Conservation (phyloP, 2,329 filamentous ascomycete genomes). For the Coniochaeta sp. region DNA sequence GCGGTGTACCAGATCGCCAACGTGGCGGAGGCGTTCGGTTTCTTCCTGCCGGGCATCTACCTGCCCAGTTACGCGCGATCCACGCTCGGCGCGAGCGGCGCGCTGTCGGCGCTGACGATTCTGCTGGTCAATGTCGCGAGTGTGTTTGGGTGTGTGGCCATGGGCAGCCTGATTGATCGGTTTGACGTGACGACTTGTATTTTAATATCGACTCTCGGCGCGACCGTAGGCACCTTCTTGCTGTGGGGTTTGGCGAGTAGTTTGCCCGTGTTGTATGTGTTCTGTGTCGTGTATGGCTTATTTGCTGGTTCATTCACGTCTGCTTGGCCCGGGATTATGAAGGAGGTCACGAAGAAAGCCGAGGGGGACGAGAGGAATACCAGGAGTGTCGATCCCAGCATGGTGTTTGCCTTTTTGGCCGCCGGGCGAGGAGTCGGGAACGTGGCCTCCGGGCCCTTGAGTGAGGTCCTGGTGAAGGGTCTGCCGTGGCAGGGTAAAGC, state of each 20-base stretch:
- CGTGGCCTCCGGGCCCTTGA: constrained; percentile 47
- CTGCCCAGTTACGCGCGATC: constrained; percentile 47
- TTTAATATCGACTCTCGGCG: constrained; percentile 47
- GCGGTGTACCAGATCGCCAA: constrained; percentile 51
- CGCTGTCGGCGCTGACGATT: constrained; percentile 47
- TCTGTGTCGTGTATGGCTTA: constrained; percentile 55
- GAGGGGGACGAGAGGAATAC: constrained; percentile 6
- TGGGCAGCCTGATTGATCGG: constrained; percentile 50
- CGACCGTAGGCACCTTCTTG: constrained; percentile 47
- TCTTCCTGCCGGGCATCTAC: constrained; percentile 57
- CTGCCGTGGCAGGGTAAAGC: constrained; percentile 33
- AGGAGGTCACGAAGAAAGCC: constrained; percentile 24
- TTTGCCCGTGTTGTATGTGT: constrained; percentile 47
- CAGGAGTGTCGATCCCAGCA: constrained; percentile 31
- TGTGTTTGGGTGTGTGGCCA: constrained; percentile 49
- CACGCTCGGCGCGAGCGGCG: constrained; percentile 36
- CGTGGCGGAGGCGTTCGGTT: constrained; percentile 50
- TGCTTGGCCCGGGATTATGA: constrained; percentile 53
- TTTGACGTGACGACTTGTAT: constrained; percentile 46
- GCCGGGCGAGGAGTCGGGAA: constrained; percentile 56
- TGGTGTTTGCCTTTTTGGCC: constrained; percentile 51
- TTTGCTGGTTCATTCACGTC: constrained; percentile 58
- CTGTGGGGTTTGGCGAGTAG: constrained; percentile 53
- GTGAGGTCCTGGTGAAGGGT: constrained; percentile 40
- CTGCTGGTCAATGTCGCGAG: constrained; percentile 52